Evolutionary conservation across 2,329 filamentous ascomycete genomes (phyloP).

Genomic region (Stachybotrys elegans): DNA sequence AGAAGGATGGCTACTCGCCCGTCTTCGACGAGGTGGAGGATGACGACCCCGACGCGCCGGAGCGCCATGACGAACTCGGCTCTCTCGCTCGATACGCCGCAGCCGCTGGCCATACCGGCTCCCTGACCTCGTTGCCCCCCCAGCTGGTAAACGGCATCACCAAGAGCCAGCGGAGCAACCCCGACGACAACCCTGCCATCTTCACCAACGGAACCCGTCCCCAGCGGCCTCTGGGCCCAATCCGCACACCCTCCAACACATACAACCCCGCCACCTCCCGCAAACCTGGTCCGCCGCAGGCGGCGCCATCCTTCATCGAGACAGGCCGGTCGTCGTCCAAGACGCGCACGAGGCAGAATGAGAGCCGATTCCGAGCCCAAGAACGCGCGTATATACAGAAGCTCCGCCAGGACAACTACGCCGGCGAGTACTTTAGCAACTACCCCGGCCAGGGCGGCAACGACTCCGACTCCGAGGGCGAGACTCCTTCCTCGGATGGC

Average conservation of each 20-base stretch:
- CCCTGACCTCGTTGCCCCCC: conserved; percentile 36
- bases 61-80: conserved; percentile 44
- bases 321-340: conserved; percentile 47
- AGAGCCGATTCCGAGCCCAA: conserved; percentile 50
- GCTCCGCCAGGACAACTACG: conserved; percentile 70
- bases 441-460: conserved; percentile 57
- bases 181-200: conserved; percentile 19
- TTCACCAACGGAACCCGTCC: conserved; percentile 38
- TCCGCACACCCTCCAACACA: conserved; percentile 71
- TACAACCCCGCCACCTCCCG: conserved; percentile 66
- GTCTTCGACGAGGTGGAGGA: conserved; percentile 17
- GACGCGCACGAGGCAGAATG: conserved; percentile 42
- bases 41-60: conserved; percentile 38
- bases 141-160: conserved; percentile 35
- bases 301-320: conserved; percentile 37
- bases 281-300: conserved; percentile 35
- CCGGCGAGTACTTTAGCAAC: conserved; percentile 64
- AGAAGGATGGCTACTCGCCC: conserved; percentile 8
- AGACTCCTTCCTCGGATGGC: conserved; percentile 79
- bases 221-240: conserved; percentile 63
- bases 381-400: conserved; percentile 94
- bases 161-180: conserved; percentile 33
- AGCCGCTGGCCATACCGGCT: conserved; percentile 29
- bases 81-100: conserved; percentile 40
- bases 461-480: conserved; percentile 85